Conservation (phyloP, 768 basidiomycete genomes). For the Tubosaeta sp. region DNA sequence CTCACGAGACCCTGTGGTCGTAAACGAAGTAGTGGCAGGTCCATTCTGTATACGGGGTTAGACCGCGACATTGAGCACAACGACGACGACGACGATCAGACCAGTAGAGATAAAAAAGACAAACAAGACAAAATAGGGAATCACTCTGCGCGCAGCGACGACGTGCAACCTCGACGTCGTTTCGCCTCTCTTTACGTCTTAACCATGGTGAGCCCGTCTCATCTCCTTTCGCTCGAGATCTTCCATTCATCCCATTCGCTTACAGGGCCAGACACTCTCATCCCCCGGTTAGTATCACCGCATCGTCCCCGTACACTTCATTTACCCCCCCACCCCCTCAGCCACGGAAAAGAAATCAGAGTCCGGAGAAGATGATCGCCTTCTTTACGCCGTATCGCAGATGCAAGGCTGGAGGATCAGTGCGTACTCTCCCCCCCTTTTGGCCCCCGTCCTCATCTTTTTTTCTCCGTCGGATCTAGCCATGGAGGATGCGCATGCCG, state of each 20-base stretch:
- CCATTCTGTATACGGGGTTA: background rate
- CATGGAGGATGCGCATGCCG: slow-evolving; percentile 96
- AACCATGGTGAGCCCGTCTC: slow-evolving; percentile 26
- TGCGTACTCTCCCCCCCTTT: slow-evolving; percentile 42
- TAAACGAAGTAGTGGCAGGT: slow-evolving; percentile 15
- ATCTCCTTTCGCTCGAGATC: background rate
- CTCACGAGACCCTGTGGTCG: slow-evolving; percentile 2
- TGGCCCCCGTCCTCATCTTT: background rate
- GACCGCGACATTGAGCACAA: background rate
- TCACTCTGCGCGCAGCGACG: slow-evolving; percentile 6
- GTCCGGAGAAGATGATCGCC: slow-evolving; percentile 64
- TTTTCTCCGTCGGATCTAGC: slow-evolving; percentile 41
- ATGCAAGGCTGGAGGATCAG: slow-evolving; percentile 99
- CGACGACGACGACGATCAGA: background rate
- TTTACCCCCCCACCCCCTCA: slow-evolving; percentile 28
- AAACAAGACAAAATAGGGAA: slow-evolving; percentile 32
- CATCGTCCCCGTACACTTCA: slow-evolving; percentile 6
- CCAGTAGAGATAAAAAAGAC: slow-evolving; percentile 12
- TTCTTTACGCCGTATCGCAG: slow-evolving; percentile 77
- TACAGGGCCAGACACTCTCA: slow-evolving; percentile 83
- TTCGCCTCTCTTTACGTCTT: slow-evolving; percentile 24
- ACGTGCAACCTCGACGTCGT: background rate
- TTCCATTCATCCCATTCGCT: slow-evolving; percentile 6
- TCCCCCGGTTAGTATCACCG: slow-evolving; percentile 55
- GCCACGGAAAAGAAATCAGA: slow-evolving; percentile 81